These are phyloP conservation scores for Viola odorata DNA, from an alignment of 345 rosid species.

Conservation along the genomic window DNA sequence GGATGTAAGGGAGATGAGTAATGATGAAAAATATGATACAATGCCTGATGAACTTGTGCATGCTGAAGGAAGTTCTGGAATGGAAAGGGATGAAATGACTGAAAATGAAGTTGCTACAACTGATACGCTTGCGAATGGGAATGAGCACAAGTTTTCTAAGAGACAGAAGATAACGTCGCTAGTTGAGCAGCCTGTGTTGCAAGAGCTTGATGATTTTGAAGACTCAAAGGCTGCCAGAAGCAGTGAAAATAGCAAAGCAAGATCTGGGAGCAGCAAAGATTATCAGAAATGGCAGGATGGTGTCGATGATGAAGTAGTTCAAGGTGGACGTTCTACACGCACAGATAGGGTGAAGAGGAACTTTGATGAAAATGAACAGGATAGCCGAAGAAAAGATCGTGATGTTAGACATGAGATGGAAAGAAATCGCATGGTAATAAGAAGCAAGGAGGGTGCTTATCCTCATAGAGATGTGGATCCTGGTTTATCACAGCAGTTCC, in stretches of 20 bases:
- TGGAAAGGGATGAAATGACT: slow-evolving; percentile 38
- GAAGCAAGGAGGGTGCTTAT: slow-evolving; percentile 53
- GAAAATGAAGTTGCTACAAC: slow-evolving; percentile 20
- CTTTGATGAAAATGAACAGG: slow-evolving; percentile 47
- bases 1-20: slow-evolving; percentile 48
- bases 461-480: slow-evolving; percentile 55
- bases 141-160: slow-evolving; percentile 22
- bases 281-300: slow-evolving; percentile 56
- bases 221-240: slow-evolving; percentile 80
- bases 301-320: slow-evolving; percentile 81
- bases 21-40: slow-evolving; percentile 48
- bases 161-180: slow-evolving; percentile 37
- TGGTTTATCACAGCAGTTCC: slow-evolving; percentile 31
- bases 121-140: slow-evolving; percentile 29
- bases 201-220: slow-evolving; percentile 60
- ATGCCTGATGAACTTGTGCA: slow-evolving; percentile 27
- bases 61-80: slow-evolving; percentile 44
- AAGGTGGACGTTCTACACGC: slow-evolving; percentile 45
- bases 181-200: slow-evolving; percentile 34
- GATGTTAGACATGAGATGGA: slow-evolving; percentile 60
- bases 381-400: slow-evolving; percentile 50
- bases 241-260: slow-evolving; percentile 84
- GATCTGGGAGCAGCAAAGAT: slow-evolving; percentile 82
- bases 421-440: slow-evolving; percentile 36
- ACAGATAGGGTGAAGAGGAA: slow-evolving; percentile 37